phyloP scores from a whole-genome alignment of 2,329 filamentous ascomycete genomes.

The Xylaria sp. region DNA sequence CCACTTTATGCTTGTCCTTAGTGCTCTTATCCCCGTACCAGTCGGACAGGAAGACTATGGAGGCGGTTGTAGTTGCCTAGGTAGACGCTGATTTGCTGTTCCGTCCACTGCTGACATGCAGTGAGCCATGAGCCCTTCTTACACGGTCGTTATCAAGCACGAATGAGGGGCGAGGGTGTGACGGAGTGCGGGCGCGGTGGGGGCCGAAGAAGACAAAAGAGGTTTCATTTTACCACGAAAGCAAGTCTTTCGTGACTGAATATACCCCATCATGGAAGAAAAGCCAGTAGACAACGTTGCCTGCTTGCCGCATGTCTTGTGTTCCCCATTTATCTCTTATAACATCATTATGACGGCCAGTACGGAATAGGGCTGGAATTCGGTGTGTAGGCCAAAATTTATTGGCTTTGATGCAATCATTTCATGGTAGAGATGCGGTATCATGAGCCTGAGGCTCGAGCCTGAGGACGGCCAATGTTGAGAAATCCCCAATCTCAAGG shows the following conservation, averaged over 20 bases:
- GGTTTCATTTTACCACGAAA: slow-evolving; percentile 12
- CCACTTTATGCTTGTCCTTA: slow-evolving; percentile 3
- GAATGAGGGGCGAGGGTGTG: slow-evolving; percentile 7
- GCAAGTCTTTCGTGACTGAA: slow-evolving; percentile 6
- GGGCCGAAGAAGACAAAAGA: slow-evolving; percentile 1
- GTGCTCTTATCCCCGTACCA: slow-evolving; percentile 8
- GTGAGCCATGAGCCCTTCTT: slow-evolving; percentile 13
- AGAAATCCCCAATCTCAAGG: slow-evolving; percentile 19
- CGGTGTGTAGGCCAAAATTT: slow-evolving; percentile 10
- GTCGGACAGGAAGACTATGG: slow-evolving; percentile 14
- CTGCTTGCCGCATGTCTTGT: slow-evolving; percentile 1
- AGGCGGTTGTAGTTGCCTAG: slow-evolving; percentile 10
- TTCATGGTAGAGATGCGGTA: slow-evolving; percentile 27
- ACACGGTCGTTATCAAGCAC: slow-evolving; percentile 6
- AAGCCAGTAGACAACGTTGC: slow-evolving; percentile 6
- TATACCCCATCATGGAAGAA: slow-evolving; percentile 7
- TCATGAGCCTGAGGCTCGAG: slow-evolving; percentile 25
- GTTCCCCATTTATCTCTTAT: not conserved
- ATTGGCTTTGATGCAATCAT: slow-evolving; percentile 10
- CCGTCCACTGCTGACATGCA: slow-evolving; percentile 19
- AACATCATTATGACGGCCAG: slow-evolving; percentile 5
- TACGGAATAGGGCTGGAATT: slow-evolving; percentile 7
- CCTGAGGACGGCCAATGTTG: slow-evolving; percentile 16
- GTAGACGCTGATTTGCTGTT: slow-evolving; percentile 14
- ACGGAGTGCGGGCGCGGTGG: slow-evolving; percentile 1